Evolutionary conservation across 1,284 basidiomycete species (phyloP), one percentile per base, ranked within the genome.

Genomic region (Ustilago hordei): DNA sequence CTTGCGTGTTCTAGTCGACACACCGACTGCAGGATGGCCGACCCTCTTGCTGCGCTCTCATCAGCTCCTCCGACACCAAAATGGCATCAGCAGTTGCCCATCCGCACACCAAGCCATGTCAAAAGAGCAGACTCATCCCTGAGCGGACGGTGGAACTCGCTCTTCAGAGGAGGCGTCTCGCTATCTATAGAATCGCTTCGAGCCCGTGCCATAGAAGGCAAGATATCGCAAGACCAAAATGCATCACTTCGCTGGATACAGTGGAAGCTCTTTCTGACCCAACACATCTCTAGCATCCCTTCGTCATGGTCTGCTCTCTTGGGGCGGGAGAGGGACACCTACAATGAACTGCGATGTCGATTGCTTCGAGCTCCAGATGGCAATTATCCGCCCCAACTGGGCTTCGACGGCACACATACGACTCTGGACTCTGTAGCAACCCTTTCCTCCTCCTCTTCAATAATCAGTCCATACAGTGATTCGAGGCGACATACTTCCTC

Each of bases 361-460:
- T 56, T 70, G n/a, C 63, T 79, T 15, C 63, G 74, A 9, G 77
- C 77, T n/a, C 77, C 77, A 15, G 77, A 79, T 35, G 77, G 77
- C 65, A 75, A 73, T 28, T 79, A 69, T 64, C 73, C 77, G 12
- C 77, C 77, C 53, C 66, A 76, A 31, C 64, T 74, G n/a, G 73
- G 73, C 48, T 68, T 79, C 38, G 68, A 72, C 15, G 65, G 64
- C 23, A 58, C 60, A 13, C 55, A 69, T 19, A 71, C 64, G 17
- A 69, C 56, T 2, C 53, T 65, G 6, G 47, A 60, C 1, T 48
- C 55, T 12, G 38, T 39, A 11, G 43, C 54, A 5, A 28, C 31
- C 38, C 11, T 39, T 32, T 31, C 48, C 0, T 50, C 48, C 15
- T 43, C 58, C n/a, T 60, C 61, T 17, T 32, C 65, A 13, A 50